phyloP scores from a whole-genome alignment of 352 stramenopile species.

The Nothophytophthora sp. region DNA sequence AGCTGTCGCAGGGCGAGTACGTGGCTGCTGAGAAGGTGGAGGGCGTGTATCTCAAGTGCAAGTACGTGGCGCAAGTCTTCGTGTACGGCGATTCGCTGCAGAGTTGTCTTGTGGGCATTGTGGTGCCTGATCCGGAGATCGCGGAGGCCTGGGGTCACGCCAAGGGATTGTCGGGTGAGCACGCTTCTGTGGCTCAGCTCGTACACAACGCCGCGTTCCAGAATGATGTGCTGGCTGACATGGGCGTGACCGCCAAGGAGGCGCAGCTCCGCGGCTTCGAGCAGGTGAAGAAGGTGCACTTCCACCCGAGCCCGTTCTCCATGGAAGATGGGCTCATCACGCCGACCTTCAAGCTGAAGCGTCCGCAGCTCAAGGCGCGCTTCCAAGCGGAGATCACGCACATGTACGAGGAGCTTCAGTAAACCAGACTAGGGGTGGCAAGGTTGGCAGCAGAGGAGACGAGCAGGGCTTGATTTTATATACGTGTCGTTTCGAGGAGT shows the following conservation, averaged over 20 bases:
- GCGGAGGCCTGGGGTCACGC: conserved; percentile 34
- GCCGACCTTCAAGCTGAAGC: conserved; percentile 97
- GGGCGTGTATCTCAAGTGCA: conserved; percentile 88
- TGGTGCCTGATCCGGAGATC: conserved; percentile 74
- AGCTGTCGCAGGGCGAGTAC: conserved; percentile 93
- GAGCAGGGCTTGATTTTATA: too few relatives aligned
- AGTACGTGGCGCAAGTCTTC: conserved; percentile 92
- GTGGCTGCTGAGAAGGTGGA: conserved; percentile 96
- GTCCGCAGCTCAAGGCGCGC: conserved; percentile 54
- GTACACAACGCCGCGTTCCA: conserved; percentile 41
- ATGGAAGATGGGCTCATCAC: conserved; percentile 92
- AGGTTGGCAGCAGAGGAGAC: too few relatives aligned
- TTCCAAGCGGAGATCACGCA: conserved; percentile 52
- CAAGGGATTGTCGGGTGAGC: conserved; percentile 21
- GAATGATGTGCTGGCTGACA: conserved; percentile 67
- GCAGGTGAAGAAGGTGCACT: conserved; percentile 82
- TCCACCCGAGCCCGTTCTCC: conserved; percentile 84
- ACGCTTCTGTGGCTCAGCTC: conserved; percentile 32
- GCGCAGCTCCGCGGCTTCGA: conserved; percentile 91
- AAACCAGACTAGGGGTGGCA: too few relatives aligned
- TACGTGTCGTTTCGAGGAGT: too few relatives aligned
- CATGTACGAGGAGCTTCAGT: conserved; percentile 44
- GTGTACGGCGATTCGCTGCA: conserved; percentile 95
- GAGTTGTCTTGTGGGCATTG: conserved; percentile 90
- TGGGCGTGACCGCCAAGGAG: conserved; percentile 53